A percentile compares a stretch with the other conserved stretches of the same genome.
Conservation (phyloP, 768 basidiomycete species). For the Pleurotus cornucopiae region DNA sequence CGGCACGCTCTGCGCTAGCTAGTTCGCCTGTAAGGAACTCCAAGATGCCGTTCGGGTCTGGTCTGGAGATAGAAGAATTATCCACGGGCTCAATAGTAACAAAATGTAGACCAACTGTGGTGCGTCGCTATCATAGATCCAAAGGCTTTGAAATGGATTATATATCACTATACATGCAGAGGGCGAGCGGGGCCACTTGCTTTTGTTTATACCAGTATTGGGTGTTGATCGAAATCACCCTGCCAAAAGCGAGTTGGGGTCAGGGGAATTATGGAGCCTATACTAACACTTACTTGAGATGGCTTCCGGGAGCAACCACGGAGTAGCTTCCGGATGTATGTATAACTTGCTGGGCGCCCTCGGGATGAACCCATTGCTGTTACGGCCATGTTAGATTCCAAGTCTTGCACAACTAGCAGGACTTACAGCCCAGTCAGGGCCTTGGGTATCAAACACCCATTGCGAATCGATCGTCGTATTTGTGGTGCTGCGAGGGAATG, state of each 20-base stretch:
- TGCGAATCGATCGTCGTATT: slow-evolving; percentile 19
- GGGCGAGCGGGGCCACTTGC: slow-evolving; percentile 13
- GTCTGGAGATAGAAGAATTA: slow-evolving; percentile 13
- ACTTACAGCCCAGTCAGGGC: slow-evolving; percentile 22
- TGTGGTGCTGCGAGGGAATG: slow-evolving; percentile 31
- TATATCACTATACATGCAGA: not conserved
- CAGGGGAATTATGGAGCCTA: not conserved
- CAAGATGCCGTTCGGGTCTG: slow-evolving; percentile 38
- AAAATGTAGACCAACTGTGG: slow-evolving; percentile 20
- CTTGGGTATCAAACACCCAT: slow-evolving; percentile 30
- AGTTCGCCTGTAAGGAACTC: slow-evolving; percentile 32
- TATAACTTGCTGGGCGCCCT: slow-evolving; percentile 22
- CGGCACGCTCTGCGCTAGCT: slow-evolving; percentile 32
- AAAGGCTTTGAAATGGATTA: slow-evolving; percentile 21
- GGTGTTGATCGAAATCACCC: slow-evolving; percentile 36
- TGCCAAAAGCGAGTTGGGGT: slow-evolving; percentile 7
- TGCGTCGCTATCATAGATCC: slow-evolving; percentile 34
- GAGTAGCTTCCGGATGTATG: slow-evolving; percentile 31
- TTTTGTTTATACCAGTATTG: slow-evolving; percentile 35
- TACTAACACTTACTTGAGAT: slow-evolving; percentile 18
- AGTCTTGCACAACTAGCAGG: not conserved
- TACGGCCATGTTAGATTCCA: no score
- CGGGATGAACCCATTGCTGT: slow-evolving; percentile 28
- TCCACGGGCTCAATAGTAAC: not conserved
- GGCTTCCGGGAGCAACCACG: slow-evolving; percentile 24